Base-by-base conservation (phyloP, 768 basidiomycete genomes). In the Heimioporus sp. region DNA sequence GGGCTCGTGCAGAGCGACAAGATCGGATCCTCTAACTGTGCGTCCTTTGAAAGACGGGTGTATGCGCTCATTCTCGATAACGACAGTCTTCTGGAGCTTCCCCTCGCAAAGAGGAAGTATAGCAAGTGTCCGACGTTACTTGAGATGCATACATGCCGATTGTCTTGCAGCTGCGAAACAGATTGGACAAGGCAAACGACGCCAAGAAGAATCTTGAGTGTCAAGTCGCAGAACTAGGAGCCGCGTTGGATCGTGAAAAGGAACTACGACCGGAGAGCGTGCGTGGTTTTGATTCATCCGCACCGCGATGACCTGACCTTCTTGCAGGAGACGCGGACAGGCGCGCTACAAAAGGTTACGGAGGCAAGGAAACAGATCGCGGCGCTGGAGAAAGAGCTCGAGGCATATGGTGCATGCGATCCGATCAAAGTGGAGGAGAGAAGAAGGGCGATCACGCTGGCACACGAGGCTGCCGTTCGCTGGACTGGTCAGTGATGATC, bases 11-110 rank as follows among this genome's bases (percentile, higher is more conserved):
- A 89, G 64, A 76, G 76, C 41, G 95, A 98, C 69, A 98, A 98
- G 72, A 94, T 96, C 51, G 94, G 94, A 31, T 89, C 93, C 10
- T 92, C 91, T 4, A 97, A 96, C 65, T 97, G 94, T 92, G 65
- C 60, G 86, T 70, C 17, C 16, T 10, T 41, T 53, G 1, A 8
- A 28, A 45, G 51, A 41, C 49, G 53, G 16, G 45, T 63, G 50
- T 60, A 63, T 68, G 56, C 67, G 64, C 49, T 49, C 39, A 50
- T 48, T 42, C 52, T 56, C 39, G 43, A 42, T 2, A 17, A 15
- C 17, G 32, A 32, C 19, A 95, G 93, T 95, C 71, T 96, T 91
- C 68, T 97, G 94, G 94, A 90, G 90, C 62, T 96, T 97, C 66
- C 93, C 93, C 15, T 93, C 91, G 1, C 90, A 94, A 52, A 81